phyloP scores from a whole-genome alignment of 139 green algal genomes.

The Chlorella sp. region DNA sequence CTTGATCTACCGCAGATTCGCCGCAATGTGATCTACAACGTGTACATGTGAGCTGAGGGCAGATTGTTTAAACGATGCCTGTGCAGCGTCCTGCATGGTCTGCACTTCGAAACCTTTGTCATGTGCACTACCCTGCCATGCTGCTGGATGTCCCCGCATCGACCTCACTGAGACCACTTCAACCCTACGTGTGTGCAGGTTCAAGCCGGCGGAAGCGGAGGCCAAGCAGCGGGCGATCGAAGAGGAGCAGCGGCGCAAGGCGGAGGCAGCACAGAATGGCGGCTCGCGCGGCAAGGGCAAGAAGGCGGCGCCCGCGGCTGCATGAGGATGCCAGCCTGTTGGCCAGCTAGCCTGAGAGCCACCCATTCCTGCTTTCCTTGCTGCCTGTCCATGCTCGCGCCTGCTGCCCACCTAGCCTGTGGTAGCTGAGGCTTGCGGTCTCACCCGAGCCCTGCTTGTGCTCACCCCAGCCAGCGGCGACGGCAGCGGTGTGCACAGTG shows the following conservation, averaged over 20 bases:
- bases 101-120: background rate
- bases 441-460: no score
- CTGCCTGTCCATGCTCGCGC: no score
- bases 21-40: conserved; percentile 98
- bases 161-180: background rate
- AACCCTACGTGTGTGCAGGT: conserved; percentile 18
- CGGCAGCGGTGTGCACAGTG: no score
- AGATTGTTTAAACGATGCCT: conserved; percentile 82
- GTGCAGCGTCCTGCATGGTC: background rate
- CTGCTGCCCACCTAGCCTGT: no score
- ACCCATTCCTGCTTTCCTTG: background rate
- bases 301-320: conserved; percentile 9
- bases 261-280: background rate
- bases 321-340: no score
- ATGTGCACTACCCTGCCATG: background rate
- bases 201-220: conserved; percentile 27
- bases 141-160: no score
- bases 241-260: conserved; percentile 5
- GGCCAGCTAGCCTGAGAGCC: background rate
- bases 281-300: background rate
- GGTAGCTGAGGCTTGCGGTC: no score
- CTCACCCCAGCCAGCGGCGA: no score
- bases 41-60: background rate
- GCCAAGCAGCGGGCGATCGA: background rate
- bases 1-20: conserved; percentile 64